phyloP scores from a whole-genome alignment of 169 alveolate genomes.

The Plasmodium relictum region DNA sequence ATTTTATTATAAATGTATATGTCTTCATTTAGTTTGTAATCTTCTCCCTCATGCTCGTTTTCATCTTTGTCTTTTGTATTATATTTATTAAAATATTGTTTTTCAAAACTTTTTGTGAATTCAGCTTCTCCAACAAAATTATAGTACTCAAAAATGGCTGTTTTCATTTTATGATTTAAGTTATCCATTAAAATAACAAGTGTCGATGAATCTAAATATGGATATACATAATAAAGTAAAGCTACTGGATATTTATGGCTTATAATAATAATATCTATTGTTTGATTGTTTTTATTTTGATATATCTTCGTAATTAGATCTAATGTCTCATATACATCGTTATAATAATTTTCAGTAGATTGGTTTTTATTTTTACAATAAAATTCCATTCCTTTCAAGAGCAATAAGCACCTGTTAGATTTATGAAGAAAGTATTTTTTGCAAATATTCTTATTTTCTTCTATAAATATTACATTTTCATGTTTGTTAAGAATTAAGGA shows the following conservation, averaged over 20 bases:
- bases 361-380: conserved; percentile 28
- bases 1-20: conserved; percentile 46
- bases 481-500: conserved; percentile 35
- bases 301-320: conserved; percentile 62
- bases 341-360: neutral
- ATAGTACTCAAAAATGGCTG: conserved; percentile 64
- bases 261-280: conserved; percentile 42
- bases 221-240: conserved; percentile 46
- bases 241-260: conserved; percentile 63
- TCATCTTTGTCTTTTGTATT: neutral
- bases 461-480: conserved; percentile 50
- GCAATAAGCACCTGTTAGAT: conserved; percentile 37
- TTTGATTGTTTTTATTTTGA: conserved; percentile 50
- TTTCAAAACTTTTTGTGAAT: conserved; percentile 38
- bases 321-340: conserved; percentile 35
- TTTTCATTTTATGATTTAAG: conserved; percentile 60
- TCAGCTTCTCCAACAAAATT: conserved; percentile 73
- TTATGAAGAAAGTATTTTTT: conserved; percentile 51
- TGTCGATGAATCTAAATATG: conserved; percentile 65
- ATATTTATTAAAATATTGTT: conserved; percentile 16
- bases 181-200: conserved; percentile 65
- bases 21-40: conserved; percentile 16
- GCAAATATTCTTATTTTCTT: conserved; percentile 50
- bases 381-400: conserved; percentile 36
- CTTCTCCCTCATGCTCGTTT: neutral